Evolutionary conservation across 2,329 filamentous ascomycete species (phyloP).

Genomic region (Botryosphaeria dothidea): DNA sequence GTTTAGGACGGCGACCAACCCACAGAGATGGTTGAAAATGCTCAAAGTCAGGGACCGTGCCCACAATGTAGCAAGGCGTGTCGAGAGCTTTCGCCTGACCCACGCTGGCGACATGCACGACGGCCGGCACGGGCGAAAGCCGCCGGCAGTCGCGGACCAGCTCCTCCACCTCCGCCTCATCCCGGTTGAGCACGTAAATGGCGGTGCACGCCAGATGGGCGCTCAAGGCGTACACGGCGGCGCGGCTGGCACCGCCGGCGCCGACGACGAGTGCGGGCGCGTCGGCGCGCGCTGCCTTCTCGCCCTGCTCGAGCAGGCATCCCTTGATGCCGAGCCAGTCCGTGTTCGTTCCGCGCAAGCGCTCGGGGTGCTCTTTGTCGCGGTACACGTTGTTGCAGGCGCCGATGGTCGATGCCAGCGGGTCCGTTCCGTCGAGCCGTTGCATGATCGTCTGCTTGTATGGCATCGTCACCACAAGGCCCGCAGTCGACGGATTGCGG

Average conservation of each 20-base stretch:
- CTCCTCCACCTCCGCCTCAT: background rate
- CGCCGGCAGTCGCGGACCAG: background rate
- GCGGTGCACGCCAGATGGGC: background rate
- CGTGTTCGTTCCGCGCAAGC: conserved; percentile 44
- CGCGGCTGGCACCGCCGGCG: conserved; percentile 45
- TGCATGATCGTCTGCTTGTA: conserved; percentile 42
- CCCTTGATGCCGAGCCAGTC: conserved; percentile 46
- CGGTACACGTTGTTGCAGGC: conserved; percentile 42
- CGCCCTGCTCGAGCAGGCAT: conserved; percentile 30
- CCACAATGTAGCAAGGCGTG: background rate
- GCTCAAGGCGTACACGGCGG: conserved; percentile 38
- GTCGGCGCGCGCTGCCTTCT: conserved; percentile 22
- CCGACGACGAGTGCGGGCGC: conserved; percentile 41
- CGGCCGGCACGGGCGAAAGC: background rate
- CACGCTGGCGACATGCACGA: background rate
- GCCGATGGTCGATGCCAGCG: conserved; percentile 36
- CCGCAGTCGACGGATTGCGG: conserved; percentile 31
- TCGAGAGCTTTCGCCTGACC: background rate
- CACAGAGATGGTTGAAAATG: background rate
- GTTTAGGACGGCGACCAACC: background rate
- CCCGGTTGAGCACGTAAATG: background rate
- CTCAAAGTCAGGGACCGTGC: background rate
- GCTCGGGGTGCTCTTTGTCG: conserved; percentile 22
- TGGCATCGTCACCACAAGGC: conserved; percentile 45
- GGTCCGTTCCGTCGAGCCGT: conserved; percentile 40